Conservation (phyloP, 176 grass and related monocot genomes). For the Areca catechu region DNA sequence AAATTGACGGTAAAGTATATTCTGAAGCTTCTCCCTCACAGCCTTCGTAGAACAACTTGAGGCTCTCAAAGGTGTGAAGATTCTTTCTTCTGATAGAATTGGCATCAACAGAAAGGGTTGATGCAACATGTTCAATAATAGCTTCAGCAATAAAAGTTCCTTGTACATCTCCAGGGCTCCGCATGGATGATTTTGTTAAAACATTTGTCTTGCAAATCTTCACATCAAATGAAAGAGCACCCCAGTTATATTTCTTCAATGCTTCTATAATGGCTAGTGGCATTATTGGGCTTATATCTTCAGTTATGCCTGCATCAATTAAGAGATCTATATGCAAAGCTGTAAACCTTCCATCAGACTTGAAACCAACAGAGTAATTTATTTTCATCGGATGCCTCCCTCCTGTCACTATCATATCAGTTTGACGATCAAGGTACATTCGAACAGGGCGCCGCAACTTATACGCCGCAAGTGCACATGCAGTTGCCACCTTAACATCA, state of each 20-base stretch:
- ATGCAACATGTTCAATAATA: constrained; percentile 83
- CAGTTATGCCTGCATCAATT: constrained; percentile 71
- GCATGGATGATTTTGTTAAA: constrained; percentile 72
- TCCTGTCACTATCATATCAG: constrained; percentile 81
- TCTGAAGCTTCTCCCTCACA: constrained; percentile 48
- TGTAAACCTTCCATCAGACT: constrained; percentile 76
- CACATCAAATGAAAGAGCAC: constrained; percentile 78
- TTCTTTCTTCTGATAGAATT: constrained; percentile 67
- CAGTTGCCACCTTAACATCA: constrained; percentile 60
- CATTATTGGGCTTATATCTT: constrained; percentile 57
- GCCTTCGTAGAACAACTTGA: constrained; percentile 60
- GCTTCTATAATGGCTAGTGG: constrained; percentile 58
- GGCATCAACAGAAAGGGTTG: constrained; percentile 46
- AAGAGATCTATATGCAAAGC: constrained; percentile 80
- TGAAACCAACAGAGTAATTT: constrained; percentile 84
- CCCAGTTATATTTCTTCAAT: constrained; percentile 92
- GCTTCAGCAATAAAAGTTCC: constrained; percentile 88
- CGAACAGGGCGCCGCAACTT: constrained; percentile 66
- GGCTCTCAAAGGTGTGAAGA: constrained; percentile 75
- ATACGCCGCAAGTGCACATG: constrained; percentile 86
- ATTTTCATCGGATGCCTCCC: constrained; percentile 98
- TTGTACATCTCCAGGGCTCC: constrained; percentile 85
- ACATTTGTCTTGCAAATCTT: constrained; percentile 86
- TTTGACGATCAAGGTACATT: constrained; percentile 90
- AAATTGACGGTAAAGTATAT: constrained; percentile 69